Conservation (phyloP, 441 rosid species). For the Geranium incanum region DNA sequence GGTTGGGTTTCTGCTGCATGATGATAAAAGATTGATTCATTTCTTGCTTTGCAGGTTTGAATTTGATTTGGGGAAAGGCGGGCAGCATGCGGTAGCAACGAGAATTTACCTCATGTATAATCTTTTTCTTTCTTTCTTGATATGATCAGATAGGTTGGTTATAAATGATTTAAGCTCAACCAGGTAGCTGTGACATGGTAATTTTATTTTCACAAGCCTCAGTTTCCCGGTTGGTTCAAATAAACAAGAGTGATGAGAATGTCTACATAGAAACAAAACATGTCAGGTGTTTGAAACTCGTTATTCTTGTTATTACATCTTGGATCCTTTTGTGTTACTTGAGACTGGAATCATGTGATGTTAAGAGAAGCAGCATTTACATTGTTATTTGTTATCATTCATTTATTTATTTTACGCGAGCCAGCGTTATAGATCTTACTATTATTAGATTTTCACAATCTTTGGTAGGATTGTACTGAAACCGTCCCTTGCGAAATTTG, state of each 20-base stretch:
- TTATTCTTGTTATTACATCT: not conserved
- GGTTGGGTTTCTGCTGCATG: constrained; percentile 1
- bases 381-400: too few relatives aligned
- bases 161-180: constrained; percentile 29
- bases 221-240: constrained; percentile 46
- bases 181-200: constrained; percentile 42
- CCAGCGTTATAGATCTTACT: too few relatives aligned
- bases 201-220: constrained; percentile 44
- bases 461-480: too few relatives aligned
- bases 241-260: constrained; percentile 16
- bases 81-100: constrained; percentile 1
- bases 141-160: constrained; percentile 34
- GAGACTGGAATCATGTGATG: not conserved
- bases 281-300: not conserved
- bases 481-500: too few relatives aligned
- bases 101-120: constrained; percentile 9
- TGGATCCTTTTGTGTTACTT: not conserved
- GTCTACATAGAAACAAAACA: not conserved
- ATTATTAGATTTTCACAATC: too few relatives aligned
- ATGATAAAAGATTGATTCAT: not conserved
- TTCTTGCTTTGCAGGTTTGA: not conserved
- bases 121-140: not conserved
- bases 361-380: too few relatives aligned
- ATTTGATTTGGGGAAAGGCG: not conserved
- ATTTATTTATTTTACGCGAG: too few relatives aligned